A percentile compares a stretch with the other conserved stretches of the same genome.
phyloP scores from a whole-genome alignment of 345 rosid species.

The Heritiera fomes region DNA sequence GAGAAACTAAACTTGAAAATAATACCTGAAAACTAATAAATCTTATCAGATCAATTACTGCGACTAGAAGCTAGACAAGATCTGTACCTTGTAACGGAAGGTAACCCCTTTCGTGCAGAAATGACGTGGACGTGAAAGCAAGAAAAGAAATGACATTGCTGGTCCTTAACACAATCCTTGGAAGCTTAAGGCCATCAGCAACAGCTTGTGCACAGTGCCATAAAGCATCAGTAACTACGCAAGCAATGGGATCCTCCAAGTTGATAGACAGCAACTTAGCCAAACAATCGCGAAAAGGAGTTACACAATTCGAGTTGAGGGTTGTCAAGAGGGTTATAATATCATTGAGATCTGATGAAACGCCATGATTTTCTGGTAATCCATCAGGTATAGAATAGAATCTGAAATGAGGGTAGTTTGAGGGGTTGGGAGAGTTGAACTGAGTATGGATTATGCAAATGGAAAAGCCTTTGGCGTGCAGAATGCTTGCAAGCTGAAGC shows the following conservation, averaged over 20 bases:
- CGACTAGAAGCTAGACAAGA: background rate
- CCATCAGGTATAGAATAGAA: conserved; percentile 42
- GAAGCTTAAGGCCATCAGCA: conserved; percentile 40
- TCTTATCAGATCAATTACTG: no score
- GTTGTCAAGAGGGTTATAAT: conserved; percentile 21
- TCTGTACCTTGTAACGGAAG: conserved; percentile 34
- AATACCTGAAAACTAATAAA: no score
- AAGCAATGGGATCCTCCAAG: conserved; percentile 33
- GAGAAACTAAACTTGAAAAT: no score
- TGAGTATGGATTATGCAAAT: conserved; percentile 51
- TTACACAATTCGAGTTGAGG: conserved; percentile 36
- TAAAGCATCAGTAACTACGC: conserved; percentile 50
- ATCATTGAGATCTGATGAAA: conserved; percentile 18
- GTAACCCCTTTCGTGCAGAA: conserved; percentile 34
- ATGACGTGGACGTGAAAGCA: conserved; percentile 29
- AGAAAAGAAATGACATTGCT: conserved; percentile 33
- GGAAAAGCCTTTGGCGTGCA: conserved; percentile 56
- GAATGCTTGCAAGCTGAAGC: conserved; percentile 60
- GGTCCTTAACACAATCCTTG: conserved; percentile 51
- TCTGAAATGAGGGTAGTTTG: conserved; percentile 49
- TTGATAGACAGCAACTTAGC: conserved; percentile 31
- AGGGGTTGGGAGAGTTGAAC: conserved; percentile 52
- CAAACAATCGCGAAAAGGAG: conserved; percentile 42
- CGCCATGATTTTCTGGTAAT: conserved; percentile 19
- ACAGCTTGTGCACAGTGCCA: conserved; percentile 41